phyloP scores from a whole-genome alignment of 768 basidiomycete genomes.

The Boletus subcaerulescens region DNA sequence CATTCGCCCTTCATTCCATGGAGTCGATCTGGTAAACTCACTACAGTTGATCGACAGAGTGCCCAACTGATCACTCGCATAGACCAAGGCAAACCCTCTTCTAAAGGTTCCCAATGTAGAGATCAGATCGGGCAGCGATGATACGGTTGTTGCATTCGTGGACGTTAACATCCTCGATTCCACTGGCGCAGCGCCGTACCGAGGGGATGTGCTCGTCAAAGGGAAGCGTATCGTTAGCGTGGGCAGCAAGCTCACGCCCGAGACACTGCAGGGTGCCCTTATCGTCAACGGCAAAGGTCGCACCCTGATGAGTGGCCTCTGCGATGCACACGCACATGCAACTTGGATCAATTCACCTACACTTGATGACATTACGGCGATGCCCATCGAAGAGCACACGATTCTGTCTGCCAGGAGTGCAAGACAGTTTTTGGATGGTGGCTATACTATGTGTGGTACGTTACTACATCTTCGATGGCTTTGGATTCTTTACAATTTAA shows the following conservation, averaged over 20 bases:
- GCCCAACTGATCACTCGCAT: not conserved
- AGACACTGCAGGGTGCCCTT: slow-evolving; percentile 17
- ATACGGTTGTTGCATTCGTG: slow-evolving; percentile 20
- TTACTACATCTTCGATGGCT: not conserved
- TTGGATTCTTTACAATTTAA: not conserved
- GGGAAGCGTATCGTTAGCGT: slow-evolving; percentile 31
- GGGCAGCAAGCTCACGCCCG: slow-evolving; percentile 20
- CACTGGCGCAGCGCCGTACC: slow-evolving; percentile 32
- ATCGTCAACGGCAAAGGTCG: slow-evolving; percentile 33
- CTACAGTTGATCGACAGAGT: not conserved
- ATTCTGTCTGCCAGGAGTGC: slow-evolving; percentile 30
- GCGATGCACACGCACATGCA: slow-evolving; percentile 36
- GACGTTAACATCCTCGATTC: slow-evolving; percentile 37
- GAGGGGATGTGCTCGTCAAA: slow-evolving; percentile 33
- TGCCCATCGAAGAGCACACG: slow-evolving; percentile 34
- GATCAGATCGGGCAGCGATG: slow-evolving; percentile 21
- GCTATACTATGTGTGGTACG: slow-evolving; percentile 38
- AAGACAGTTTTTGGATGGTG: slow-evolving; percentile 34
- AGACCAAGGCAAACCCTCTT: slow-evolving; percentile 22
- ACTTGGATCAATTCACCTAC: slow-evolving; percentile 31
- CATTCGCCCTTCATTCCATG: slow-evolving; percentile 20
- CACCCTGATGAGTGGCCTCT: slow-evolving; percentile 36
- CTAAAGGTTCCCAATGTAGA: slow-evolving; percentile 25
- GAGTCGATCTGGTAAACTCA: slow-evolving; percentile 19
- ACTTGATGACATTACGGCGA: slow-evolving; percentile 29